A percentile compares a stretch with the other conserved stretches of the same genome.
phyloP scores from a whole-genome alignment of 2,329 filamentous ascomycete genomes.

The Colletotrichum spaethianum region DNA sequence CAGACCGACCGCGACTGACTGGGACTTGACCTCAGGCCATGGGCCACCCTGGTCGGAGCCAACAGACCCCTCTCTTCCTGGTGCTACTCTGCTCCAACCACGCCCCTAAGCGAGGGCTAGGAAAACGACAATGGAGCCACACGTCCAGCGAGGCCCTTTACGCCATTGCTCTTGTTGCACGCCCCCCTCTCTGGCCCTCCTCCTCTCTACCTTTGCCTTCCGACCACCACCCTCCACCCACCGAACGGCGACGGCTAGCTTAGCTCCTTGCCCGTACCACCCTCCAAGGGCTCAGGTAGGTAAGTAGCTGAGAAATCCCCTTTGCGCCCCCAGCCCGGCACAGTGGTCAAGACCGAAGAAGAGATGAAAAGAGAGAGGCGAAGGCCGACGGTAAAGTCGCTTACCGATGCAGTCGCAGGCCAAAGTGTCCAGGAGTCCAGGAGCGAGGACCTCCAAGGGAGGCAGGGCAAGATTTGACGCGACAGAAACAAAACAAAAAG shows the following conservation, averaged over 20 bases:
- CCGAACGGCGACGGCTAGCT: slow-evolving; percentile 41
- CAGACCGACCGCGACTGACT: slow-evolving; percentile 39
- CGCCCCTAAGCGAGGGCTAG: slow-evolving; percentile 40
- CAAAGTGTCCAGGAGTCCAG: slow-evolving; percentile 5
- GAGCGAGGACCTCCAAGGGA: neutral
- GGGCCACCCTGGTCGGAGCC: slow-evolving; percentile 28
- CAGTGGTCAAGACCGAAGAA: slow-evolving; percentile 41
- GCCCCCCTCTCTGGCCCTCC: slow-evolving; percentile 27
- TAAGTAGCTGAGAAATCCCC: slow-evolving; percentile 28
- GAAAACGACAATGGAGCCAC: slow-evolving; percentile 31
- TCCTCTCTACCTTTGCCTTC: slow-evolving; percentile 10
- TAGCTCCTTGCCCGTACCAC: slow-evolving; percentile 30
- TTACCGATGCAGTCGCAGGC: slow-evolving; percentile 25
- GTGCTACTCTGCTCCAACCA: slow-evolving; percentile 52
- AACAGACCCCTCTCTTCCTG: slow-evolving; percentile 42
- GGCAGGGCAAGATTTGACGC: slow-evolving; percentile 11
- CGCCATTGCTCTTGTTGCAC: slow-evolving; percentile 20
- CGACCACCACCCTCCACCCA: slow-evolving; percentile 30
- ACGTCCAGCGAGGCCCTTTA: slow-evolving; percentile 22
- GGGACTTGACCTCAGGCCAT: slow-evolving; percentile 39
- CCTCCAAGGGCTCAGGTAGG: slow-evolving; percentile 34
- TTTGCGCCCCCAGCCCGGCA: slow-evolving; percentile 28
- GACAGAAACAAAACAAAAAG: slow-evolving; percentile 1
- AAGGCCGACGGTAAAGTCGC: slow-evolving; percentile 33
- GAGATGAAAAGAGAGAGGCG: slow-evolving; percentile 35